Evolutionary conservation across 148 eudicot genomes (phyloP), one percentile per base, ranked within the genome.

Genomic region (Dianthus caryophyllus): DNA sequence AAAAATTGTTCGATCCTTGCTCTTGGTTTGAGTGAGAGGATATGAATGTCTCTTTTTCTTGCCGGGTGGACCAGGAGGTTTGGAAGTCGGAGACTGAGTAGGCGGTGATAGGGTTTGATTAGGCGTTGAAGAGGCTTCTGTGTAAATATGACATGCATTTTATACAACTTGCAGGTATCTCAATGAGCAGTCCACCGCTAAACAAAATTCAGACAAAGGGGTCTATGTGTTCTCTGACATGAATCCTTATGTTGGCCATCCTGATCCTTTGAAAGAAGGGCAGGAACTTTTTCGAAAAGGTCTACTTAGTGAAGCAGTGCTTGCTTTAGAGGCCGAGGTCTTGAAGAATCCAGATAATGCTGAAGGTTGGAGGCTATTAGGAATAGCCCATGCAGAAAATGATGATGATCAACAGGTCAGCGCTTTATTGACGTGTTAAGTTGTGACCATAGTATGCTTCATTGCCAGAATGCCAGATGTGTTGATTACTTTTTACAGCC

Each of bases 321-420:
- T 94, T 82, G 99, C 97, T 77, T 80, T 94, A 75, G 99, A 90
- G 85, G 99, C 97, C 69, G 99, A 94, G 79, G 96, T 90, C 69
- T 51, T 94, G 68, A 90, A 88, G 74, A 88, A 88, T 73, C 92
- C 99, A 67, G 93, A 84, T 25, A 90, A 90, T 78, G 84, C 99
- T 44, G 99, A 94, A 82, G 97, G 97, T 44, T 94, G 99, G 98
- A 86, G 97, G 80, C 80, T 94, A 76, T 85, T 94, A 75, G 99
- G 98, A 55, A 77, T 90, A 73, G 90, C 97, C 53, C 90, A 94
- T 83, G 99, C 99, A 21, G 99, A 94, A 78, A 94, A 94, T 82
- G 99, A 94, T 69, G 99, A 94, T 75, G 97, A 94, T 77, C 97
- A 94, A 74, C 99, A 94, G 96, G 99, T 94, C 58, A 47, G 69